Evolutionary conservation across 192 early-diverging fungal species (phyloP), one percentile per base, ranked within the genome.

Genomic region (Blastocladiella britannica): DNA sequence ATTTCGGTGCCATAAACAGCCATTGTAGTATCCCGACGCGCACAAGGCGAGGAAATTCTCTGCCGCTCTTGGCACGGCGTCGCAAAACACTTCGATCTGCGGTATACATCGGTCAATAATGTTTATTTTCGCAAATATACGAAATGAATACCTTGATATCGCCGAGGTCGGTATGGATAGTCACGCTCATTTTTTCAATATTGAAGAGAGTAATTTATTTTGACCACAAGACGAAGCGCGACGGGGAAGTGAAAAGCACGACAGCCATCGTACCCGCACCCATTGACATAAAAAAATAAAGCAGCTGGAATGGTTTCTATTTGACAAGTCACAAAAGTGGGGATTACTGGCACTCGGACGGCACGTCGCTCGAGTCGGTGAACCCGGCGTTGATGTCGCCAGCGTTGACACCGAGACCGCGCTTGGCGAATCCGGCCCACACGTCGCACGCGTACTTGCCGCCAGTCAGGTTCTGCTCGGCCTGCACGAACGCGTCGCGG

Each of bases 11-110:
- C 20, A 82, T 27, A 87, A 65, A 53, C 76, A 81, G 55, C 78
- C 76, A 68, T 94, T 84, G 67, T 96, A 96, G 67, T 94, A 96
- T 47, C 85, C 85, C 61, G 75, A 82, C 29, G 90, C 93, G 55
- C 91, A 93, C n/a, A 97, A 64, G 1, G 93, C 93, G 43, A 97
- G 66, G 73, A 97, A 97, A 73, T 97, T 97, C 81, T 91, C 87
- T 6, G 83, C 76, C 4, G 89, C 72, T 28, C 71, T 80, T 29
- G 89, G 88, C 2, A 82, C 82, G 27, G 84, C 82, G 62, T 89
- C 87, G 67, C 89, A 95, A 61, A 89, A 87, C 22, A 95, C 66
- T 72, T 96, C 92, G 22, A 92, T 81, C 67, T 93, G 4, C 4
- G 6, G 37, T 9, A n/a, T n/a, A n/a, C n/a, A n/a, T n/a, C n/a